Evolutionary conservation across 768 basidiomycete species (phyloP), one percentile per base, ranked within the genome.

Genomic region (Hysterangium stoloniferum): DNA sequence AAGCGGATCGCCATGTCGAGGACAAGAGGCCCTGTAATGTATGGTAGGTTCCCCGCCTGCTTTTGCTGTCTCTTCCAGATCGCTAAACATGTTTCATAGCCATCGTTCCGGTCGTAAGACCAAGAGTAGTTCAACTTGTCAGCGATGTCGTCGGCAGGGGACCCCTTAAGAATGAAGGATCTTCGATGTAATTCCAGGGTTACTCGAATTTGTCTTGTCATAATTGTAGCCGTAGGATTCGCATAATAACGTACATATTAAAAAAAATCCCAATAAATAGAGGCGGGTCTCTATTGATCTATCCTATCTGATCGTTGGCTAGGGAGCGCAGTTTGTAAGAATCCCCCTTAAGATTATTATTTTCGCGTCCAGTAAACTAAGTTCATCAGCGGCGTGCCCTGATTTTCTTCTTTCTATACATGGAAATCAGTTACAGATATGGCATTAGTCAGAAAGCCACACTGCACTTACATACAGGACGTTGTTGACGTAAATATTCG

Each of bases 1-100:
- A 51, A 32, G 49, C 49, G n/a, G 38, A 20, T 5, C 15, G 49
- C 28, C 49, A 51, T 35, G 29, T 51, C 4, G 49, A 51, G 13
- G 49, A 51, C 31, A 40, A 41, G 27, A 51, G 33, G 43, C 25
- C 36, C 11, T 51, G 49, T 24, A 35, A 42, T 9, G 15, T n/a
- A 20, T 51, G 49, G 49, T 51, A n/a, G 6, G 49, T 28, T 27
- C 15, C 25, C 13, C 8, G 9, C 24, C 44, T 45, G 24, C 15
- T 12, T 4, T 4, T 4, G 2, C 31, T 19, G 19, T 28, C 19
- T 27, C 33, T 34, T 34, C 33, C 38, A 9, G 8, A 19, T n/a
- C 44, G 29, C 36, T 51, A 11, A 41, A 8, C 17, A 17, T 34
- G 19, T 6, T 37, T 38, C 17, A 20, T 17, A 37, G 20, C 28